A percentile compares a stretch with the other conserved stretches of the same genome.
Conservation (phyloP, 169 alveolate genomes). For the Cryptosporidium felis region DNA sequence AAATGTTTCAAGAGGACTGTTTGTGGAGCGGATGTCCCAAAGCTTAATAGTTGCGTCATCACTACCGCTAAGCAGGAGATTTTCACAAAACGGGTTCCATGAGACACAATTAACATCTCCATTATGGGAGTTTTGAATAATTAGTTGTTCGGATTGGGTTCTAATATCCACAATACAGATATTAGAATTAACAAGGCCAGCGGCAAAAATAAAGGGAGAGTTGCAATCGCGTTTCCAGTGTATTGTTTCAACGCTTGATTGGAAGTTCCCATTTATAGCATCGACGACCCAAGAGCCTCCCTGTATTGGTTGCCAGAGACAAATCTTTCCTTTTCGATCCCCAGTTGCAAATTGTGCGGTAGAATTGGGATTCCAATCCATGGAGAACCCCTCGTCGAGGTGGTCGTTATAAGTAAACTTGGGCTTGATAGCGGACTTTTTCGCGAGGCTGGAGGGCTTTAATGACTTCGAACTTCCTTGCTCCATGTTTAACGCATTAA, state of each 20-base stretch:
- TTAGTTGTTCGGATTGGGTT: constrained; percentile 2
- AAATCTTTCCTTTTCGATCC: constrained; percentile 55
- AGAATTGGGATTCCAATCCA: constrained; percentile 70
- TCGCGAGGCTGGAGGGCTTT: constrained; percentile 38
- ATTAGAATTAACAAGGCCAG: constrained; percentile 60
- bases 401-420: constrained; percentile 47
- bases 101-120: constrained; percentile 67
- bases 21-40: constrained; percentile 49
- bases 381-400: constrained; percentile 60
- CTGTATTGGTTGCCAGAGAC: constrained; percentile 50
- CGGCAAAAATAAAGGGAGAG: constrained; percentile 31
- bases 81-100: constrained; percentile 61
- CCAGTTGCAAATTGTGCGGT: constrained; percentile 51
- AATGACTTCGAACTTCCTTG: neutral
- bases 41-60: constrained; percentile 50
- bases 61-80: constrained; percentile 56
- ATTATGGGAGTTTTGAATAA: constrained; percentile 27
- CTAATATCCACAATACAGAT: constrained; percentile 41
- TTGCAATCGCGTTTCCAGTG: constrained; percentile 44
- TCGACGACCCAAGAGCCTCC: constrained; percentile 54
- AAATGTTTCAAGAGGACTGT: constrained; percentile 15
- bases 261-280: constrained; percentile 10
- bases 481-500: neutral
- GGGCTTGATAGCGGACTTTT: constrained; percentile 31
- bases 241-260: constrained; percentile 60